These are phyloP conservation scores for Stephania yunnanensis DNA, from an alignment of 164 flowering plant genomes.

Conservation along the genomic window DNA sequence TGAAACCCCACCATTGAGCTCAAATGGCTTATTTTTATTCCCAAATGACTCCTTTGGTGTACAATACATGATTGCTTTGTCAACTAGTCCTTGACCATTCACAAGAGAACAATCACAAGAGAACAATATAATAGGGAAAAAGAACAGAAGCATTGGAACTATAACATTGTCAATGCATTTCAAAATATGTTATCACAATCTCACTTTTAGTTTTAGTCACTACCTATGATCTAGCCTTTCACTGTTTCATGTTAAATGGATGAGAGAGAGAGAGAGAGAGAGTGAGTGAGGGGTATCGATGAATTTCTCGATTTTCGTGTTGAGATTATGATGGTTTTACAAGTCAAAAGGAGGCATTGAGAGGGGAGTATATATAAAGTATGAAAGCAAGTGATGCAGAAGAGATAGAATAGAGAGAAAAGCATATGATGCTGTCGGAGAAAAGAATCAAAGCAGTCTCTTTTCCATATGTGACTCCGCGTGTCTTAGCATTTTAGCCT, in stretches of 20 bases:
- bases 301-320: background rate
- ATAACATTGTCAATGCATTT: background rate
- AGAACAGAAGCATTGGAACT: background rate
- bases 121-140: background rate
- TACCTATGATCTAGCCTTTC: background rate
- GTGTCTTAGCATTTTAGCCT: background rate
- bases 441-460: constrained; percentile 11
- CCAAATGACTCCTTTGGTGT: constrained; percentile 1
- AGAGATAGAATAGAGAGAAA: constrained; percentile 9
- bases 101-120: background rate
- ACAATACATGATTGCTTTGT: constrained; percentile 3
- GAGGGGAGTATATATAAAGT: background rate
- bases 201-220: background rate
- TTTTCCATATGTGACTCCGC: background rate
- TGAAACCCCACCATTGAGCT: background rate
- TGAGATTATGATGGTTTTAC: background rate
- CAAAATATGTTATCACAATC: background rate
- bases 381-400: constrained; percentile 11
- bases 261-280: background rate
- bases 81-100: background rate
- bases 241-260: background rate
- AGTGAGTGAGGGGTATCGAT: background rate
- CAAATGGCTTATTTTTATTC: background rate
- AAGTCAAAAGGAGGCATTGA: constrained; percentile 12
- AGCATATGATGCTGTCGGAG: constrained; percentile 24